Conservation (phyloP, 495 filamentous ascomycete genomes). For the Margaritispora aquatica region DNA sequence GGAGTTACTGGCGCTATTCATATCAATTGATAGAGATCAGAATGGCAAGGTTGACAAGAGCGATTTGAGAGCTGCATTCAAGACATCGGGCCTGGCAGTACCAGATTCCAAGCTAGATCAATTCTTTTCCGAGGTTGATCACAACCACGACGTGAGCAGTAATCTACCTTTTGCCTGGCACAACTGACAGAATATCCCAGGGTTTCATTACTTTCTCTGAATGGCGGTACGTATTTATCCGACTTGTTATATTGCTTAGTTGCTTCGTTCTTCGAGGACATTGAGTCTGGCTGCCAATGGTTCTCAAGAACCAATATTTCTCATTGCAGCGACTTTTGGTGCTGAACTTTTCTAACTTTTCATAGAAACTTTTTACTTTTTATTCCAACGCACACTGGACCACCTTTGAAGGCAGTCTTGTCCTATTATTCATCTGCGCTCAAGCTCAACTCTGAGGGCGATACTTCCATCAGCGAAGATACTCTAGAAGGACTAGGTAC, state of each 20-base stretch:
- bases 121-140: slow-evolving; percentile 87
- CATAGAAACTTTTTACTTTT: slow-evolving; percentile 90
- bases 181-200: slow-evolving; percentile 5
- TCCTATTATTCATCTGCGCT: slow-evolving; percentile 90
- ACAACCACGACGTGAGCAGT: slow-evolving; percentile 65
- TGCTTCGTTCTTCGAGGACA: too few species aligned
- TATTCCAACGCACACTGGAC: slow-evolving; percentile 62
- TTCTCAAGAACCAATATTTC: too few species aligned
- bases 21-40: slow-evolving; percentile 76
- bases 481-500: slow-evolving; percentile 91
- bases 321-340: too few species aligned
- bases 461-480: slow-evolving; percentile 86
- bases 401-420: slow-evolving; percentile 72
- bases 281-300: too few species aligned
- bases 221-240: slow-evolving; percentile 88
- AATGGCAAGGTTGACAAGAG: slow-evolving; percentile 85
- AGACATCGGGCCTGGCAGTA: slow-evolving; percentile 69
- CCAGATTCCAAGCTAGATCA: slow-evolving; percentile 68
- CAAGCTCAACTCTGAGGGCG: slow-evolving; percentile 88
- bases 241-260: too few species aligned
- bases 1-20: slow-evolving; percentile 74
- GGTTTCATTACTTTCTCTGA: slow-evolving; percentile 81
- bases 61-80: slow-evolving; percentile 74
- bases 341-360: neutral
- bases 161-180: neutral